Evolutionary conservation across 1,284 basidiomycete species (phyloP), one percentile per base, ranked within the genome.

Genomic region (Boletus mariae): DNA sequence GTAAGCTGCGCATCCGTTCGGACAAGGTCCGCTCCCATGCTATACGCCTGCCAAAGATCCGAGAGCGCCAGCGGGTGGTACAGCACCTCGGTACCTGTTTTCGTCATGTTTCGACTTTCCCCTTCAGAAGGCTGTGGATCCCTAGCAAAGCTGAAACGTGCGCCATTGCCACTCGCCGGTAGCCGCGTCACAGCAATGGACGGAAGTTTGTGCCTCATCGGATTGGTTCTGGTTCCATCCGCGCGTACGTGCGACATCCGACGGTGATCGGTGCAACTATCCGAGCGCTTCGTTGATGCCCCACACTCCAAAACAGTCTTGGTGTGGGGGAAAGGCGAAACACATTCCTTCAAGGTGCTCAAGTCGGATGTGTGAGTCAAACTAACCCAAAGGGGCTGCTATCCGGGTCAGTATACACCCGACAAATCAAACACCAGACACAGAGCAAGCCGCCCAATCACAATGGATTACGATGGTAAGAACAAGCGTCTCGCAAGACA

Each of bases 391-490:
- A 38, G 5, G 31, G 11, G 31, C 20, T 20, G 20, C 20, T 32
- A 12, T 12, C 31, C 31, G 31, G 31, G 10, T 32, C 31, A 32
- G 31, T 12, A 32, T 12, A 32, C 31, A 32, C 20, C 20, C 2
- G 20, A 20, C 20, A 20, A 20, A 38, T 20, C 37, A n/a, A 25
- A 38, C 37, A 12, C 25, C 41, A 29, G 28, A 29, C 35, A 12
- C 29, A 31, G 29, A 29, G 12, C n/a, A 20, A 8, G 7, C 31
- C 37, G 6, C 40, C 37, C 29, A 23, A 43, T 45, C 41, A 48
- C 25, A 35, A 55, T 58, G 48, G 37, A 63, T 56, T 45, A 58
- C 42, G 28, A 54, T 32, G 38, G 17, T 51, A 51, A 47, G 29
- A 45, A 12, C 41, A 32, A 37, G 49, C 41, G 28, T 20, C 43